Evolutionary conservation across 139 green algal species (phyloP).

Genomic region (Chlamydomonas applanata): DNA sequence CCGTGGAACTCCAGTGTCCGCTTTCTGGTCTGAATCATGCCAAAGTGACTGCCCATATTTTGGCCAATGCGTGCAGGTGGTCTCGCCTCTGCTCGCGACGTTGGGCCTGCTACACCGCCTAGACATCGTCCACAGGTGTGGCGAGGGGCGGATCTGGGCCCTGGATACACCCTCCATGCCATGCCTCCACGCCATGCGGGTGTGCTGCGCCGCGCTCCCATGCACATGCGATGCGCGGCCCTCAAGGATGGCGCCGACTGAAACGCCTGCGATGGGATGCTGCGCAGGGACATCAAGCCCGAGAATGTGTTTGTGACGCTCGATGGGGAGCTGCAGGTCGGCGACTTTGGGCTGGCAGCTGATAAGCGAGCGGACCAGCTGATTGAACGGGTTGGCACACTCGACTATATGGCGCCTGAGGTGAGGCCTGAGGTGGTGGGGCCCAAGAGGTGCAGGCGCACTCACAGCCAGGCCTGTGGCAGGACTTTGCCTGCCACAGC

Average conservation of each 20-base stretch:
- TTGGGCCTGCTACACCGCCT: conserved; percentile 49
- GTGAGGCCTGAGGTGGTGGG: conserved; percentile 22
- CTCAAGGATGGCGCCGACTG: no score
- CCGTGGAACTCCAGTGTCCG: not conserved
- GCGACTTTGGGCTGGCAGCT: conserved; percentile 46
- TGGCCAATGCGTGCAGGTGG: conserved; percentile 22
- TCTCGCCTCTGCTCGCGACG: conserved; percentile 42
- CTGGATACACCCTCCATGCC: no score
- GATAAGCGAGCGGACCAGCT: conserved; percentile 31
- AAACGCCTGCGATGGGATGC: no score
- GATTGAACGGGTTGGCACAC: conserved; percentile 40
- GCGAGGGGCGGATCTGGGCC: no score
- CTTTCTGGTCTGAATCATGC: no score
- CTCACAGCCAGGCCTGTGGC: no score
- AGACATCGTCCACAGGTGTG: conserved; percentile 52
- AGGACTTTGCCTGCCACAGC: not conserved
- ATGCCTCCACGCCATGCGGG: no score
- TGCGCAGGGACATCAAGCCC: conserved; percentile 37
- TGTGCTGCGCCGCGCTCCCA: no score
- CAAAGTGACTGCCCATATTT: no score
- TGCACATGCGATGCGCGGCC: no score
- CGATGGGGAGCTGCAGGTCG: conserved; percentile 27
- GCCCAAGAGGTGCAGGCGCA: not conserved
- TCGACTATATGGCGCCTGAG: conserved; percentile 47
- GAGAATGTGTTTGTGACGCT: conserved; percentile 44